These are phyloP conservation scores for Kodamaea fungicola DNA, from an alignment of 1,139 yeast genomes.

Conservation along the genomic window DNA sequence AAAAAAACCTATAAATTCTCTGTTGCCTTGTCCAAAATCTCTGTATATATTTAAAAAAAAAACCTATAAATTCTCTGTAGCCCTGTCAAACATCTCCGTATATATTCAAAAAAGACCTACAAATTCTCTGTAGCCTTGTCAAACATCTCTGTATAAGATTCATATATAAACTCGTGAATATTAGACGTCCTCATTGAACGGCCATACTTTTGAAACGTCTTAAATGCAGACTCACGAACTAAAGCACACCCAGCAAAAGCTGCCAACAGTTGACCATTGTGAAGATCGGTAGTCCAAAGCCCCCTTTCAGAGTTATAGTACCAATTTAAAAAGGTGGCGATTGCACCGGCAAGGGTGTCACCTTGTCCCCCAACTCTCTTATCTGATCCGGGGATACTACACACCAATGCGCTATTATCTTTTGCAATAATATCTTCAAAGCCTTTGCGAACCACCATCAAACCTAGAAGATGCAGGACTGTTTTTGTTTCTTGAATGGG, in stretches of 20 bases:
- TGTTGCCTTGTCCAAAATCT: constrained; percentile 36
- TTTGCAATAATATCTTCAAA: constrained; percentile 57
- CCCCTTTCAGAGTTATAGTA: constrained; percentile 50
- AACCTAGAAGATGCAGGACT: constrained; percentile 56
- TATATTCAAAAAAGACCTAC: too few species aligned
- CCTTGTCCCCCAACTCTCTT: constrained; percentile 90
- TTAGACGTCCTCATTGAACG: constrained; percentile 86
- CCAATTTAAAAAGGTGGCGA: constrained; percentile 58
- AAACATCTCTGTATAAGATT: constrained; percentile 56
- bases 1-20: neutral
- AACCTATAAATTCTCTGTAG: neutral
- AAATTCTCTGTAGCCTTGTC: too few species aligned
- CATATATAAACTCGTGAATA: constrained; percentile 64
- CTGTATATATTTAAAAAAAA: too few species aligned
- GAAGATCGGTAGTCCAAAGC: constrained; percentile 47
- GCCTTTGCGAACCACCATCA: constrained; percentile 75
- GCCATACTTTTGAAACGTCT: constrained; percentile 64
- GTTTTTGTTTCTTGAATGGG: constrained; percentile 28
- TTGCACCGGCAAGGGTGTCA: constrained; percentile 70
- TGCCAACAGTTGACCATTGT: constrained; percentile 49
- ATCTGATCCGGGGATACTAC: constrained; percentile 54
- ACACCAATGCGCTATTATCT: constrained; percentile 37
- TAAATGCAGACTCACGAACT: constrained; percentile 61
- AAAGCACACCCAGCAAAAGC: constrained; percentile 71
- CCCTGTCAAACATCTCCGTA: too few species aligned